phyloP scores from a whole-genome alignment of 164 flowering plant genomes.

The Chimonanthus praecox region DNA sequence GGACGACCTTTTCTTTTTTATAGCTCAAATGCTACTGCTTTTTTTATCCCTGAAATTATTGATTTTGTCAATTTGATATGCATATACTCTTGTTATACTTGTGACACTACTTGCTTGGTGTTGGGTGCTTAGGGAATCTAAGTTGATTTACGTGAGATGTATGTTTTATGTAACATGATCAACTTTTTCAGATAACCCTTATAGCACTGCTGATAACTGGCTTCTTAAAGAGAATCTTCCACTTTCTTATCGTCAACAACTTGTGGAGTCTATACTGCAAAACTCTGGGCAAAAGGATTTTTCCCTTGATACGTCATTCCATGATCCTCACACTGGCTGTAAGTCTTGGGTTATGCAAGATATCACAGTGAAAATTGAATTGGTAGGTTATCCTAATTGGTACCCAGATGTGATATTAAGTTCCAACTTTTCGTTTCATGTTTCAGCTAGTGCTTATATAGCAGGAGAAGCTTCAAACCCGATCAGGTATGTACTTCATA shows the following conservation, averaged over 20 bases:
- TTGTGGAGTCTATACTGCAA: constrained; percentile 89
- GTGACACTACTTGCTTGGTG: not conserved
- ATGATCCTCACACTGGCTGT: constrained; percentile 97
- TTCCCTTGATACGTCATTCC: constrained; percentile 59
- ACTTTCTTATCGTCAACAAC: constrained; percentile 81
- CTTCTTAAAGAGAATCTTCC: constrained; percentile 92
- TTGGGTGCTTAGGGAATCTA: not conserved
- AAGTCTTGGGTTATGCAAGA: constrained; percentile 20
- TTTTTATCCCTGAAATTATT: no score
- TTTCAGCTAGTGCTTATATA: constrained; percentile 86
- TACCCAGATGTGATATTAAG: not conserved
- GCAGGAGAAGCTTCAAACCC: constrained; percentile 69
- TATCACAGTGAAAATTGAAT: constrained; percentile 2
- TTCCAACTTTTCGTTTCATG: constrained; percentile 6
- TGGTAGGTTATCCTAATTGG: not conserved
- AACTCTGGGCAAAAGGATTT: constrained; percentile 74
- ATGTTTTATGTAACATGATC: constrained; percentile 6
- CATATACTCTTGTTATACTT: no score
- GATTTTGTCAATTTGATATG: no score
- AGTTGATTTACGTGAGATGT: not conserved
- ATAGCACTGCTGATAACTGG: constrained; percentile 91
- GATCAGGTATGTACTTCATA: constrained; percentile 37
- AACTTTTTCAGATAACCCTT: constrained; percentile 68
- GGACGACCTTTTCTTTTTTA: no score
- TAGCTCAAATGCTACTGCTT: no score